A percentile compares a stretch with the other conserved stretches of the same genome.
phyloP scores from a whole-genome alignment of 1,284 basidiomycete genomes.

The Exsudoporus floridanus region DNA sequence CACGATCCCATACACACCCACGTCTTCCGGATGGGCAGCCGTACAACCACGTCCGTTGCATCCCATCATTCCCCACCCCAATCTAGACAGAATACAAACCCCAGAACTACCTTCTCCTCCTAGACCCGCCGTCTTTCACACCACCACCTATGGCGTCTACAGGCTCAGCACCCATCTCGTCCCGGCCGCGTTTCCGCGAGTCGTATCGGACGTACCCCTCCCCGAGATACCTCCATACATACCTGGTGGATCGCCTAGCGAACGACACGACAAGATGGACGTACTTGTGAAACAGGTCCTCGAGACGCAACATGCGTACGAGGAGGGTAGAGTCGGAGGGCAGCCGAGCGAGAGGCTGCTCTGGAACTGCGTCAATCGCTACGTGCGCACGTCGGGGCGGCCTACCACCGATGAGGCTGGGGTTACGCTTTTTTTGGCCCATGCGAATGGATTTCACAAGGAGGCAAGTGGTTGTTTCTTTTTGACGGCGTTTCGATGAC shows the following conservation, averaged over 20 bases:
- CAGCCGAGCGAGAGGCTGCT: conserved; percentile 42
- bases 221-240: conserved; percentile 33
- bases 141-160: conserved; percentile 32
- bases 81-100: conserved; percentile 1
- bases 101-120: conserved; percentile 22
- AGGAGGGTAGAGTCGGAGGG: conserved; percentile 16
- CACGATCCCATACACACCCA: conserved; percentile 24
- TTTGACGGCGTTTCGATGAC: neutral
- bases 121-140: conserved; percentile 24
- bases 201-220: conserved; percentile 45
- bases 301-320: conserved; percentile 22
- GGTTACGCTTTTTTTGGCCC: conserved; percentile 69
- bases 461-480: conserved; percentile 51
- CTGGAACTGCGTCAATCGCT: conserved; percentile 60
- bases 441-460: conserved; percentile 83
- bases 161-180: conserved; percentile 64
- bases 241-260: conserved; percentile 20
- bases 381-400: conserved; percentile 36
- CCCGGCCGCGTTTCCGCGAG: conserved; percentile 69
- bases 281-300: conserved; percentile 23
- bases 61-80: conserved; percentile 13
- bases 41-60: conserved; percentile 22
- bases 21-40: conserved; percentile 19
- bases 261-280: conserved; percentile 31
- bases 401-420: conserved; percentile 29